Conservation (phyloP, 129 eudicot species). For the Flaveria sonorensis region DNA sequence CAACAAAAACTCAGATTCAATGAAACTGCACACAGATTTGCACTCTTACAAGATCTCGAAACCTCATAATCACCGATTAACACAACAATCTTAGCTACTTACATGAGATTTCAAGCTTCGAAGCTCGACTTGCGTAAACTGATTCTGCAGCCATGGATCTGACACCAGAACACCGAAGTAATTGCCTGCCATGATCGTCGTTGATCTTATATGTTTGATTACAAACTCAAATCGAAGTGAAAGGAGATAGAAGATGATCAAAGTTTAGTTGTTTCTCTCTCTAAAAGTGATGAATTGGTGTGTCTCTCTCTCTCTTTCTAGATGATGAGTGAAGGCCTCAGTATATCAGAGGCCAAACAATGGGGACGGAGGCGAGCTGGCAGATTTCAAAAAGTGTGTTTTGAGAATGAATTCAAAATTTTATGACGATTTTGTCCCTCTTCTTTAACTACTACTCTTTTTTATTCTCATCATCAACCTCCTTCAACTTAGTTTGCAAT, state of each 20-base stretch:
- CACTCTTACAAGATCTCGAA: slow-evolving; percentile 16
- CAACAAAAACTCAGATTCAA: not conserved
- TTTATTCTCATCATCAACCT: slow-evolving; percentile 25
- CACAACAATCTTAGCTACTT: slow-evolving; percentile 28
- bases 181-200: slow-evolving; percentile 53
- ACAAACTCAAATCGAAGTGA: not conserved
- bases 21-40: slow-evolving; percentile 16
- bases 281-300: slow-evolving; percentile 4
- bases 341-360: slow-evolving; percentile 42
- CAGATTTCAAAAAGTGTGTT: slow-evolving; percentile 39
- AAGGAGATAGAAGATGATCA: slow-evolving; percentile 8
- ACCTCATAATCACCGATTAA: slow-evolving; percentile 6
- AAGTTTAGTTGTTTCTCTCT: slow-evolving; percentile 18
- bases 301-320: slow-evolving; percentile 34
- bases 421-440: slow-evolving; percentile 69
- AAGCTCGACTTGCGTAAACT: slow-evolving; percentile 98
- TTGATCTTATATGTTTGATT: slow-evolving; percentile 2
- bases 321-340: slow-evolving; percentile 18
- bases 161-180: slow-evolving; percentile 88
- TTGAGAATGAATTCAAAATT: slow-evolving; percentile 58
- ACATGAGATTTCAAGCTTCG: slow-evolving; percentile 80
- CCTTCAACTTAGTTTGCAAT: slow-evolving; percentile 10
- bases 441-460: slow-evolving; percentile 42
- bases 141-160: slow-evolving; percentile 99
- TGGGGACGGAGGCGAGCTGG: slow-evolving; percentile 76